A percentile compares a stretch with the other conserved stretches of the same genome.
Conservation (phyloP, 805 yeast genomes). For the Metschnikowia gelsemii region DNA sequence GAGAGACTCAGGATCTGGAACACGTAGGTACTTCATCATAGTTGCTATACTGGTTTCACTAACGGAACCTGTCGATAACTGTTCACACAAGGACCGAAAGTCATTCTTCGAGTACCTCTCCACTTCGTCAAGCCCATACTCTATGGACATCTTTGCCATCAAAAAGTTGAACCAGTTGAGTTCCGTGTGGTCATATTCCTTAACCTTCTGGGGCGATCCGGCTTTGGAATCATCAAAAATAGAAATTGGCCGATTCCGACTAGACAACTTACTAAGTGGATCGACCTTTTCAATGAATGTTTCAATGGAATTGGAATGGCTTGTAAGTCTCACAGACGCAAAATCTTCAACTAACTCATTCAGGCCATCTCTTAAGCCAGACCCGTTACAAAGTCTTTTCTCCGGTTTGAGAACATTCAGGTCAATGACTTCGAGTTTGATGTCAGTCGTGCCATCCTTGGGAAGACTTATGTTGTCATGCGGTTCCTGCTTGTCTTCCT, state of each 20-base stretch:
- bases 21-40: constrained; percentile 22
- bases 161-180: constrained; percentile 43
- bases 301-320: constrained; percentile 28
- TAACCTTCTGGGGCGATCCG: constrained; percentile 38
- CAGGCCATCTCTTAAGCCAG: constrained; percentile 1
- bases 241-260: constrained; percentile 33
- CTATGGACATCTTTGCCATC: constrained; percentile 26
- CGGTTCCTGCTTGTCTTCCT: neutral
- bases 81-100: constrained; percentile 21
- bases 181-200: constrained; percentile 33
- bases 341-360: constrained; percentile 20
- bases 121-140: constrained; percentile 14
- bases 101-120: constrained; percentile 16
- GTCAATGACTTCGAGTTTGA: constrained; percentile 7
- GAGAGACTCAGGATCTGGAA: constrained; percentile 16
- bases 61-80: constrained; percentile 9
- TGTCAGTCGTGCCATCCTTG: neutral
- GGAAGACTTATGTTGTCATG: neutral
- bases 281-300: constrained; percentile 40
- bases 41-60: constrained; percentile 17
- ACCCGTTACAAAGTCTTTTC: neutral
- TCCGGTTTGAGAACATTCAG: constrained; percentile 5
- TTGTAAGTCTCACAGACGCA: constrained; percentile 21
- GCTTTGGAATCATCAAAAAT: constrained; percentile 40
- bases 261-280: constrained; percentile 39